Evolutionary conservation across 2,329 filamentous ascomycete genomes (phyloP).

Genomic region (Lecanicillium sp.): DNA sequence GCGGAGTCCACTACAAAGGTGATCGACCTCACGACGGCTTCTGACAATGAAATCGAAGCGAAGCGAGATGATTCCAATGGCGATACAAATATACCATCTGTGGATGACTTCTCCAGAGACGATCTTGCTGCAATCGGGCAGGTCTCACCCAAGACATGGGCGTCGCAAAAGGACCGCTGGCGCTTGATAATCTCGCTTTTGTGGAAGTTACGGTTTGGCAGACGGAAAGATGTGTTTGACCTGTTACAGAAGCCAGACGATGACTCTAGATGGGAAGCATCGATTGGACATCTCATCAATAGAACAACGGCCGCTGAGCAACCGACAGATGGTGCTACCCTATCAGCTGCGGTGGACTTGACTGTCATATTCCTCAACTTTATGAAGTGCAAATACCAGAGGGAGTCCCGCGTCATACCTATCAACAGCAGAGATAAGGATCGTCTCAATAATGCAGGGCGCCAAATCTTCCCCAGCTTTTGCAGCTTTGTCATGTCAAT

Average conservation of each 20-base stretch:
- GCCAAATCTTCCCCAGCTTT: conserved; percentile 14
- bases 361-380: conserved; percentile 23
- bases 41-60: conserved; percentile 1
- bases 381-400: conserved; percentile 15
- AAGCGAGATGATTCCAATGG: conserved; percentile 4
- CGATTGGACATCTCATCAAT: not conserved
- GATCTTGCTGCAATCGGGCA: conserved; percentile 6
- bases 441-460: conserved; percentile 2
- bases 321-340: too few species aligned
- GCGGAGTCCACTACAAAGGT: too few species aligned
- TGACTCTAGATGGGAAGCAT: not conserved
- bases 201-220: conserved; percentile 12
- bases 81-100: not conserved
- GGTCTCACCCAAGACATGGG: conserved; percentile 13
- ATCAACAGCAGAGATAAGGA: conserved; percentile 13
- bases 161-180: conserved; percentile 12
- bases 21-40: conserved; percentile 14
- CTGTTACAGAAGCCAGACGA: conserved; percentile 3
- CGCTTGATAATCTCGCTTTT: conserved; percentile 22
- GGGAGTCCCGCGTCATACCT: conserved; percentile 14
- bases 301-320: too few species aligned
- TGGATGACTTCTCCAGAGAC: not conserved
- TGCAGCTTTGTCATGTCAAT: conserved; percentile 19
- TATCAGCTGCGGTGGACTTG: conserved; percentile 19
- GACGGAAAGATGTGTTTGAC: conserved; percentile 18